Base-by-base conservation (phyloP, 495 filamentous ascomycete genomes). In the Astrothelium macrocarpum region DNA sequence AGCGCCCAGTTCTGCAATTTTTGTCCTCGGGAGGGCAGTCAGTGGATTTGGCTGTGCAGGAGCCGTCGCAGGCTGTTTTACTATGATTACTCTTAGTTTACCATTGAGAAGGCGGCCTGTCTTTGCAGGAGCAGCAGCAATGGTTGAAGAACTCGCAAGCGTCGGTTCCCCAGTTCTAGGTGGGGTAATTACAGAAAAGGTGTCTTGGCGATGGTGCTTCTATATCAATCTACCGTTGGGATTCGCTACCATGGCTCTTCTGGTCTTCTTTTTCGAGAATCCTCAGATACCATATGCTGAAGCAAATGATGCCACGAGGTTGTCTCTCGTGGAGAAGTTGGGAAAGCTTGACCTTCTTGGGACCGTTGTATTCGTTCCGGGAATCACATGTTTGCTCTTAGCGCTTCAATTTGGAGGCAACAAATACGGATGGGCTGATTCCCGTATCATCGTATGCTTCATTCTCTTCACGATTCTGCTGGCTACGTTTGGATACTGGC, bases 231-330 rank as follows among this genome's bases (percentile, higher is more conserved):
- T 62, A 9, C 60, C 60, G 26, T 18, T 62, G 5, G 84, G 84
- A 14, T 82, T 64, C 5, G 59, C 83, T 7, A 75, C 79, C 1
- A 77, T 73, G 10, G 20, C 78, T 7, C 66, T 84, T 28, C 34
- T 84, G 25, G 59, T 78, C 29, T 73, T 82, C 63, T 66, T 66
- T 39, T 45, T 68, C 14, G 2, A 62, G 45, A 32, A 31, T 56
- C 60, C 36, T 25, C 20, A 59, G 32, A 56, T 32, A 43, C 26
- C 45, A 60, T 39, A 31, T 36, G 32, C 18, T 2, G 7, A 31
- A 46, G 60, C n/a, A 29, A 32, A 68, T 60, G 62, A 46, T 56
- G 23, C 49, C 49, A 56, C 49, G 29, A 56, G 49, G 16, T 25
- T 56, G 7, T 56, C 59, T 11, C 63, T 64, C 63, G 53, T 61